Percentiles rank a stretch among this genome's conserved stretches.
Evolutionary conservation across 148 eudicot species (phyloP).

Genomic region (Cornus kousa): DNA sequence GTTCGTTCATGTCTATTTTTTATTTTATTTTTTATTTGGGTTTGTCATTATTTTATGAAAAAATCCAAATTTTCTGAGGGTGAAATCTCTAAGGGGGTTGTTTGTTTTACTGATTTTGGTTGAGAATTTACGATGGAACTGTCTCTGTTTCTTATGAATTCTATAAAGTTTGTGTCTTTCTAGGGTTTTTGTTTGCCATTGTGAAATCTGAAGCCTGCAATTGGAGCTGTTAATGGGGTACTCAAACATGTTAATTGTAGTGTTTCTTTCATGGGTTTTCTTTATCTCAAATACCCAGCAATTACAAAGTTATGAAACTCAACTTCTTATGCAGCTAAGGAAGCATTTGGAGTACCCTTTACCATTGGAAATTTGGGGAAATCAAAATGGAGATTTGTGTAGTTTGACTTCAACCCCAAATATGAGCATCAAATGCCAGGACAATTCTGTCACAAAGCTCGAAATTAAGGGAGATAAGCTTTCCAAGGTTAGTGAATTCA

Average conservation of each 20-base stretch:
- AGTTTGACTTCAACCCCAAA: conserved; percentile 25
- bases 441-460: conserved; percentile 46
- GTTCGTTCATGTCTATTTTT: background rate
- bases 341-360: conserved; percentile 62
- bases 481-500: conserved; percentile 37
- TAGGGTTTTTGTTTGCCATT: conserved; percentile 14
- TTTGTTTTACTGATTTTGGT: background rate
- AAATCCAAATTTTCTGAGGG: background rate
- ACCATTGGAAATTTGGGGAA: conserved; percentile 36
- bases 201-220: background rate
- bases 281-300: conserved; percentile 39
- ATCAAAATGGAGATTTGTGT: conserved; percentile 50
- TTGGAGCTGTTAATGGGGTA: conserved; percentile 32
- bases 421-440: conserved; percentile 44
- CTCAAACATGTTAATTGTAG: conserved; percentile 14
- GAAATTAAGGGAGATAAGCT: conserved; percentile 53
- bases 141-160: background rate
- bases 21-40: background rate
- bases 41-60: background rate
- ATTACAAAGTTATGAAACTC: conserved; percentile 40
- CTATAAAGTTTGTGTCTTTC: background rate
- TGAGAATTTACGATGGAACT: background rate
- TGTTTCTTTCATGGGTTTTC: conserved; percentile 33
- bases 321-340: conserved; percentile 56
- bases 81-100: background rate